phyloP scores from a whole-genome alignment of 164 flowering plant genomes.

The Hamamelis virginiana region DNA sequence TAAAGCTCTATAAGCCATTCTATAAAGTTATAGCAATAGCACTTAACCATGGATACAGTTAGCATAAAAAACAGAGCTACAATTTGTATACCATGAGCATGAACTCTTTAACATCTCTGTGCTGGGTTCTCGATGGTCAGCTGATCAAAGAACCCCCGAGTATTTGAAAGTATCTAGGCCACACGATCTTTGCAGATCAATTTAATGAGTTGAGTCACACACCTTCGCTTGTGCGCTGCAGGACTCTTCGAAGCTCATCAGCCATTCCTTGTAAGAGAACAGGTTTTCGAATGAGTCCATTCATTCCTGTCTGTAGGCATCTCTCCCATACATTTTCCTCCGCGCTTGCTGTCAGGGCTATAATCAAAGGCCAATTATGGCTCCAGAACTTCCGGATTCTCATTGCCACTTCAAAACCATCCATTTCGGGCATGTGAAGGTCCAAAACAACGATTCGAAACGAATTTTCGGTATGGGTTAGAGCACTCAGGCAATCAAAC shows the following conservation, averaged over 20 bases:
- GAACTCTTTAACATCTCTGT: neutral
- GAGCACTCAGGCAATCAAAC: conserved; percentile 39
- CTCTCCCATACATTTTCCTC: conserved; percentile 33
- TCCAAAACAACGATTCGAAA: conserved; percentile 41
- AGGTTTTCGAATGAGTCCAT: conserved; percentile 49
- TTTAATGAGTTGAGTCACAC: conserved; percentile 13
- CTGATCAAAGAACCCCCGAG: neutral
- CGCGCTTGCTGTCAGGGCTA: conserved; percentile 44
- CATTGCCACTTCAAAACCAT: conserved; percentile 39
- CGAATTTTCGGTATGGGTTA: conserved; percentile 21
- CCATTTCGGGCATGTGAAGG: conserved; percentile 50
- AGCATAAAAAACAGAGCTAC: neutral
- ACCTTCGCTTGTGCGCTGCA: conserved; percentile 29
- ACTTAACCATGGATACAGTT: neutral
- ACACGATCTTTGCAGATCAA: too few relatives aligned
- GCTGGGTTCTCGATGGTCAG: neutral
- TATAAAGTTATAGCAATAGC: neutral
- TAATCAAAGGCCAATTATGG: conserved; percentile 34
- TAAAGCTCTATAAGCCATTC: neutral
- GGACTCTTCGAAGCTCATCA: conserved; percentile 41
- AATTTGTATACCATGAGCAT: conserved; percentile 4
- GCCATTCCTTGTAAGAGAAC: conserved; percentile 46
- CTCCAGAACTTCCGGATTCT: conserved; percentile 39
- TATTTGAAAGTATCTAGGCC: too few relatives aligned
- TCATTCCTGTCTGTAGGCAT: conserved; percentile 46